Evolutionary conservation across 768 basidiomycete species (phyloP).

Genomic region (Amanita molliuscula): DNA sequence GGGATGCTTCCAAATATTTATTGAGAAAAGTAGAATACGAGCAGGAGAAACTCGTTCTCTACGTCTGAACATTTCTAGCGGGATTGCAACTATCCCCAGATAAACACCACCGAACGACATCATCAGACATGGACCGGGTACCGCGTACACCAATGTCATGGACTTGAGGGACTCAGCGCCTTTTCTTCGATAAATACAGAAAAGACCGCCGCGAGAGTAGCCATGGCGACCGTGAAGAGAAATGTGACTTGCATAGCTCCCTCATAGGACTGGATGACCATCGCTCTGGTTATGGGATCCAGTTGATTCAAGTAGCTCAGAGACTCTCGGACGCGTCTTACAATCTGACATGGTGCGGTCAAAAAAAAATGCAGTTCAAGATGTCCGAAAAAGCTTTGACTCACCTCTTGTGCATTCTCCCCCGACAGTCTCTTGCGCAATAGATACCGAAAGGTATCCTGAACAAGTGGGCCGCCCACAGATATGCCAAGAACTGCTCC

Average conservation of each 20-base stretch:
- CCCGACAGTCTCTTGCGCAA: conserved; percentile 32
- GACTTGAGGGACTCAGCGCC: conserved; percentile 14
- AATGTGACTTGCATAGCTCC: conserved; percentile 38
- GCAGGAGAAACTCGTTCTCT: too few species aligned
- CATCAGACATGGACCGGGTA: too few species aligned
- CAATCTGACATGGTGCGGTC: conserved; percentile 23
- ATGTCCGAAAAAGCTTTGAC: conserved; percentile 6
- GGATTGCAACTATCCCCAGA: too few species aligned
- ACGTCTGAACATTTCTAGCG: too few species aligned
- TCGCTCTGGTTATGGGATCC: conserved; percentile 22
- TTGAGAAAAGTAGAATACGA: too few species aligned
- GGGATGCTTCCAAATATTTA: too few species aligned
- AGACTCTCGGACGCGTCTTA: conserved; percentile 38
- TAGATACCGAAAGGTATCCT: conserved; percentile 34
- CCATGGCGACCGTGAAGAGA: conserved; percentile 34
- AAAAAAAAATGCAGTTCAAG: neutral
- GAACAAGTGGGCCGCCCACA: conserved; percentile 43
- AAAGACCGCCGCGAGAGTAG: conserved; percentile 28
- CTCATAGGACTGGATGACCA: conserved; percentile 31
- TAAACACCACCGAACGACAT: too few species aligned
- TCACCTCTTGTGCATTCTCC: conserved; percentile 43
- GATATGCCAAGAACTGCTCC: conserved; percentile 50
- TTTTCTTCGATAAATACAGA: conserved; percentile 47
- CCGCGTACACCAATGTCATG: neutral
- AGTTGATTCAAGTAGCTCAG: conserved; percentile 35